phyloP scores from a whole-genome alignment of 2,329 filamentous ascomycete genomes.

The Talaromyces sp. region DNA sequence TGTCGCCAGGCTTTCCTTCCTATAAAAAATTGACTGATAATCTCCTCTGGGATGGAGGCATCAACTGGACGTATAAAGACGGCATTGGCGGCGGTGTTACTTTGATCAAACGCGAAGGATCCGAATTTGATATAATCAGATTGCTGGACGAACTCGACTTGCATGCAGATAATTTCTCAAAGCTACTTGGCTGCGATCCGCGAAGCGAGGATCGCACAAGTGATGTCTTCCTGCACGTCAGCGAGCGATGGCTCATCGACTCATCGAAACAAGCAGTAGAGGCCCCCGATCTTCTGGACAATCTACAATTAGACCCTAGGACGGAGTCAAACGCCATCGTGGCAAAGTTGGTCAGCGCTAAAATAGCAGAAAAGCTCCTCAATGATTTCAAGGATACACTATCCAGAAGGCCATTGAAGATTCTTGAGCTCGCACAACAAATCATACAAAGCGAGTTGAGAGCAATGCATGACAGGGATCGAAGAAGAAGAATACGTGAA shows the following conservation, averaged over 20 bases:
- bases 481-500: constrained; percentile 8
- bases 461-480: constrained; percentile 15
- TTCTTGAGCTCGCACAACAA: constrained; percentile 42
- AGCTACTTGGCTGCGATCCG: constrained; percentile 38
- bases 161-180: constrained; percentile 38
- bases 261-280: constrained; percentile 18
- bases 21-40: constrained; percentile 40
- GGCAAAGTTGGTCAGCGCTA: constrained; percentile 40
- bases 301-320: constrained; percentile 19
- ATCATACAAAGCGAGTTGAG: constrained; percentile 39
- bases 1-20: constrained; percentile 36
- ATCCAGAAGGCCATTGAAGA: constrained; percentile 38
- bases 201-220: constrained; percentile 39
- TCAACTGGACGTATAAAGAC: constrained; percentile 35
- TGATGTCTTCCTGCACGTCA: constrained; percentile 43
- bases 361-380: constrained; percentile 41
- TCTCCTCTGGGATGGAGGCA: constrained; percentile 40
- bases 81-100: constrained; percentile 25
- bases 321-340: constrained; percentile 30
- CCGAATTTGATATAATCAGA: constrained; percentile 29
- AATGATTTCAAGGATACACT: constrained; percentile 43
- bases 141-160: constrained; percentile 36
- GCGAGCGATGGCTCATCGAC: constrained; percentile 41
- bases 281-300: constrained; percentile 16
- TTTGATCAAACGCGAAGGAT: constrained; percentile 27